Conservation (phyloP, 1,284 basidiomycete species). For the Vanrija sp. region DNA sequence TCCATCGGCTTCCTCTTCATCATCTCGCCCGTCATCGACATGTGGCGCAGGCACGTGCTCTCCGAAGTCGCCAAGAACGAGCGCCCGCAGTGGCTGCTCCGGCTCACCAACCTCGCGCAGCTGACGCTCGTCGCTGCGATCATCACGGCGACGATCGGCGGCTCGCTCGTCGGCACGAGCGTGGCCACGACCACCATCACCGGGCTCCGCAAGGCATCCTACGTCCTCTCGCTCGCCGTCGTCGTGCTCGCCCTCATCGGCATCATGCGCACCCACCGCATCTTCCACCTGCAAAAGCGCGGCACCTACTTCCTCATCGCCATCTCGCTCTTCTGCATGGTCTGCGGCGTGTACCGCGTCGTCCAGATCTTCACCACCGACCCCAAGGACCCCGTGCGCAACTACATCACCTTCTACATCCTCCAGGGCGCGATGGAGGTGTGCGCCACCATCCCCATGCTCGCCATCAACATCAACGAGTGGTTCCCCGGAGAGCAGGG, state of each 20-base stretch:
- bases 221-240: conserved; percentile 21
- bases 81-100: conserved; percentile 6
- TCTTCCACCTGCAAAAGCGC: conserved; percentile 7
- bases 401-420: conserved; percentile 22
- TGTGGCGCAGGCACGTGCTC: conserved; percentile 26
- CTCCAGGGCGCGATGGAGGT: conserved; percentile 14
- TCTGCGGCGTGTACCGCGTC: conserved; percentile 20
- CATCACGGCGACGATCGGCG: conserved; percentile 20
- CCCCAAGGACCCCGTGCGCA: conserved; percentile 9
- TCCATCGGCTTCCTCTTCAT: conserved; percentile 33
- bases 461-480: conserved; percentile 9
- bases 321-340: conserved; percentile 10
- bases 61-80: neutral
- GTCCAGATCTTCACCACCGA: conserved; percentile 17
- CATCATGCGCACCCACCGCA: conserved; percentile 12
- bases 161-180: conserved; percentile 3
- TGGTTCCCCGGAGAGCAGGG: conserved; percentile 6
- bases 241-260: conserved; percentile 15
- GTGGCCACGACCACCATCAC: conserved; percentile 14
- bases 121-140: conserved; percentile 22
- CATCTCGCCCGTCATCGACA: conserved; percentile 26
- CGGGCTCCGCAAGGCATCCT: conserved; percentile 19
- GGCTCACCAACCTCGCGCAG: neutral
- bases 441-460: neutral
- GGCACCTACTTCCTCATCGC: conserved; percentile 11